Percentiles rank a stretch among this genome's conserved stretches.
Conservation (phyloP, 129 eudicot species). For the Flaveria sonorensis region DNA sequence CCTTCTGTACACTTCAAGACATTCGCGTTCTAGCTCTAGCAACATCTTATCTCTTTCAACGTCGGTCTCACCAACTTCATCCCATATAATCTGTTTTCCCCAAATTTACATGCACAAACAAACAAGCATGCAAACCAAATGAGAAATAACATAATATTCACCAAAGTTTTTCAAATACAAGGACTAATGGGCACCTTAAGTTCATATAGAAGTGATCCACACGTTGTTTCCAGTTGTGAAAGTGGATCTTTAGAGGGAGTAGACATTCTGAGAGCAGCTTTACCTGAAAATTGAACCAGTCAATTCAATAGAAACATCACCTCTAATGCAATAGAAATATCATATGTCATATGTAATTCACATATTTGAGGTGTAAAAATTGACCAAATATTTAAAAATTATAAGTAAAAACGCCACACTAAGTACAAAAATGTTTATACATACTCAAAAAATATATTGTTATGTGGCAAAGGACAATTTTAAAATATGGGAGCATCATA, state of each 20-base stretch:
- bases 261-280: constrained; percentile 44
- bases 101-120: background rate
- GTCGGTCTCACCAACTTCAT: constrained; percentile 93
- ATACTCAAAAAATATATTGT: too few species aligned
- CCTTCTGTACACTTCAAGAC: constrained; percentile 84
- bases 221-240: constrained; percentile 65
- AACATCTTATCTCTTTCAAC: constrained; percentile 55
- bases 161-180: background rate
- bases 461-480: too few species aligned
- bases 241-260: constrained; percentile 50
- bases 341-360: too few species aligned
- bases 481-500: too few species aligned
- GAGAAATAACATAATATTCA: background rate
- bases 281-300: constrained; percentile 10
- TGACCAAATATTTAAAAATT: too few species aligned
- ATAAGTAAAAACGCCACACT: too few species aligned
- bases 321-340: background rate
- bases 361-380: too few species aligned
- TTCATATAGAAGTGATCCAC: constrained; percentile 84
- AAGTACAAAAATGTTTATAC: too few species aligned
- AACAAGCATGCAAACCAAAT: constrained; percentile 10
- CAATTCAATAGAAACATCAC: background rate
- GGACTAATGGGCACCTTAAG: constrained; percentile 53
- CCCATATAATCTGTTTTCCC: constrained; percentile 69
- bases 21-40: constrained; percentile 87